phyloP scores from a whole-genome alignment of 2,329 filamentous ascomycete species.

The Pseudogymnoascus sp. region DNA sequence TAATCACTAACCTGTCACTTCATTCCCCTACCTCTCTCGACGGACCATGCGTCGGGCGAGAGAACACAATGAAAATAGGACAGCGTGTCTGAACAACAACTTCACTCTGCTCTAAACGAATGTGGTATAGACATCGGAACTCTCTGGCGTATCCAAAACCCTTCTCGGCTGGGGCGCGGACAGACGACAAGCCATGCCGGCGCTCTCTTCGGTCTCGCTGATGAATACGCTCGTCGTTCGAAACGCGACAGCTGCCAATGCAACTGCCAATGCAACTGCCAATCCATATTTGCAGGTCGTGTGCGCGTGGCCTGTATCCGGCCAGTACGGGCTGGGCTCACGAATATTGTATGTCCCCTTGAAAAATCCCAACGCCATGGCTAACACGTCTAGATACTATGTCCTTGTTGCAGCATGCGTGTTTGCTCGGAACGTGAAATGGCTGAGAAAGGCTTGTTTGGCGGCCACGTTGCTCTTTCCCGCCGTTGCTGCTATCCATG shows the following conservation, averaged over 20 bases:
- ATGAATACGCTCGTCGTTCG: slow-evolving; percentile 20
- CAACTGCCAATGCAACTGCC: slow-evolving; percentile 18
- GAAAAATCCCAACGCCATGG: not conserved
- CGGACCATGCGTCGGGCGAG: not conserved
- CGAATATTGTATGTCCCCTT: slow-evolving; percentile 37
- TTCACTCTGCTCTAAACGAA: not conserved
- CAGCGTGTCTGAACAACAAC: not conserved
- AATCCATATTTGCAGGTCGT: slow-evolving; percentile 35
- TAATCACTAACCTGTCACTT: not conserved
- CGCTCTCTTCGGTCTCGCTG: slow-evolving; percentile 26
- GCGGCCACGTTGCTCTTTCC: slow-evolving; percentile 55
- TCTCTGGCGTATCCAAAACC: not conserved
- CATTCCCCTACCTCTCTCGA: not conserved
- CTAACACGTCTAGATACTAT: slow-evolving; percentile 43
- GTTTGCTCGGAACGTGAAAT: slow-evolving; percentile 50
- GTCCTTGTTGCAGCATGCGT: slow-evolving; percentile 54
- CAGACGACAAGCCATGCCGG: slow-evolving; percentile 25
- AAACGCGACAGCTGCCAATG: slow-evolving; percentile 15
- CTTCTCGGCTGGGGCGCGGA: not conserved
- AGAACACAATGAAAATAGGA: not conserved
- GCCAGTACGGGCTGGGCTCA: slow-evolving; percentile 48
- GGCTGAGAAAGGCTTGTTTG: slow-evolving; percentile 54
- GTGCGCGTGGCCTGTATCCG: slow-evolving; percentile 48
- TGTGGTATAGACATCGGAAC: not conserved
- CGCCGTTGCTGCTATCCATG: slow-evolving; percentile 55